These are phyloP conservation scores for Starmerella geochares DNA, from an alignment of 805 yeast genomes.

Conservation along the genomic window DNA sequence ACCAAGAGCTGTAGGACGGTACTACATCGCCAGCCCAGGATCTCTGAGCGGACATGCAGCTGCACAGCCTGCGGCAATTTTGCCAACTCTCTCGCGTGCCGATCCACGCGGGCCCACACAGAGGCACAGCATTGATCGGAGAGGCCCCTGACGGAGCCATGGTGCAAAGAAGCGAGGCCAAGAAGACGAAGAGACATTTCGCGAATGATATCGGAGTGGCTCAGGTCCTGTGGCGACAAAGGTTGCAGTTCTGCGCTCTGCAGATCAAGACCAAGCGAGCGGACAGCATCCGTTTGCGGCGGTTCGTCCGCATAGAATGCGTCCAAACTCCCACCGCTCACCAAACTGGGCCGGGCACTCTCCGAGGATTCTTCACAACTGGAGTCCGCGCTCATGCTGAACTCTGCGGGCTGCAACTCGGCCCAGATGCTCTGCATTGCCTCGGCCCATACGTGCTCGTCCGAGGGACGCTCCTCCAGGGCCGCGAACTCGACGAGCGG, in stretches of 20 bases:
- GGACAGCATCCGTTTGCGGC: background rate
- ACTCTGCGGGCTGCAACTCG: conserved; percentile 1
- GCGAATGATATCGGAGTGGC: conserved; percentile 1
- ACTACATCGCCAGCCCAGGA: background rate
- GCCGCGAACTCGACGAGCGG: conserved; percentile 8
- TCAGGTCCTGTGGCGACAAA: background rate
- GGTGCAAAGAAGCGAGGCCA: background rate
- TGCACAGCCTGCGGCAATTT: background rate
- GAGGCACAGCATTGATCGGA: background rate
- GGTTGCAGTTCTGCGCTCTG: background rate
- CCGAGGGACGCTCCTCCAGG: background rate
- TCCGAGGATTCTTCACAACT: background rate
- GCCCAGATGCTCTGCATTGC: conserved; percentile 1
- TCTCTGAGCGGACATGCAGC: background rate
- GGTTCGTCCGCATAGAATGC: background rate
- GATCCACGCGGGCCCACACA: conserved; percentile 2
- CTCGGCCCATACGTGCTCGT: conserved; percentile 1
- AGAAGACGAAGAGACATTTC: conserved; percentile 3
- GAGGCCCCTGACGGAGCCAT: background rate
- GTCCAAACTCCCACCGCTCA: too few relatives aligned
- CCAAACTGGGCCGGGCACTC: too few relatives aligned
- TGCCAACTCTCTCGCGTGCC: background rate
- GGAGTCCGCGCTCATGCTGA: background rate
- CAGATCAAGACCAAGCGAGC: background rate
- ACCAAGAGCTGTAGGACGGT: conserved; percentile 6